phyloP scores from a whole-genome alignment of 139 green algal genomes.

The Mesostigma viride region DNA sequence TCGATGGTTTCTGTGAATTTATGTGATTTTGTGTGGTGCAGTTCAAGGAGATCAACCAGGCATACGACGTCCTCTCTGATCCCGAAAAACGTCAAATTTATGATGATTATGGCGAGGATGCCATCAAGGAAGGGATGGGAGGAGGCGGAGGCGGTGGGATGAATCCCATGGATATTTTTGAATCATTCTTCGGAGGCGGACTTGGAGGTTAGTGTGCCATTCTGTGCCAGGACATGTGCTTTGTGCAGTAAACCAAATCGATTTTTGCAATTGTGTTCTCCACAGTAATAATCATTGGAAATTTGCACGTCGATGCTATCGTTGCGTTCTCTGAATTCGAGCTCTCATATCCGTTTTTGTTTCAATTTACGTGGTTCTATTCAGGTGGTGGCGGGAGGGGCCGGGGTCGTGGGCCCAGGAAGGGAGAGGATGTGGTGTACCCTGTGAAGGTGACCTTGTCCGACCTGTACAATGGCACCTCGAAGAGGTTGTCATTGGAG shows the following conservation, averaged over 20 bases:
- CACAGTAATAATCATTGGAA: no score
- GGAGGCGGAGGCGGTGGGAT: slow-evolving; percentile 51
- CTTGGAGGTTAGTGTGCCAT: slow-evolving; percentile 19
- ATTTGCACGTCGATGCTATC: no score
- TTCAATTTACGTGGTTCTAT: no score
- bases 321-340: no score
- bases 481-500: slow-evolving; percentile 78
- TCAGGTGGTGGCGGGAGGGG: no score
- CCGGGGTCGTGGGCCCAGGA: slow-evolving; percentile 42
- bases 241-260: no score
- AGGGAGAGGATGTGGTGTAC: slow-evolving; percentile 91
- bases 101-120: slow-evolving; percentile 98
- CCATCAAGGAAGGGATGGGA: slow-evolving; percentile 88
- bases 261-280: no score
- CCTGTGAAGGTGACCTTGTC: slow-evolving; percentile 78
- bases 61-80: slow-evolving; percentile 91
- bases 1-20: no score
- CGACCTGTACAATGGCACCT: slow-evolving; percentile 80
- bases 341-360: no score
- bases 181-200: slow-evolving; percentile 72
- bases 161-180: slow-evolving; percentile 87
- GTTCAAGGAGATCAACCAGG: slow-evolving; percentile 98
- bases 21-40: no score
- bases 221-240: no score
- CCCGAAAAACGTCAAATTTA: slow-evolving; percentile 92